These are phyloP conservation scores for Paramecium sexaurelia DNA, from an alignment of 73 alveolate genomes.

Conservation along the genomic window DNA sequence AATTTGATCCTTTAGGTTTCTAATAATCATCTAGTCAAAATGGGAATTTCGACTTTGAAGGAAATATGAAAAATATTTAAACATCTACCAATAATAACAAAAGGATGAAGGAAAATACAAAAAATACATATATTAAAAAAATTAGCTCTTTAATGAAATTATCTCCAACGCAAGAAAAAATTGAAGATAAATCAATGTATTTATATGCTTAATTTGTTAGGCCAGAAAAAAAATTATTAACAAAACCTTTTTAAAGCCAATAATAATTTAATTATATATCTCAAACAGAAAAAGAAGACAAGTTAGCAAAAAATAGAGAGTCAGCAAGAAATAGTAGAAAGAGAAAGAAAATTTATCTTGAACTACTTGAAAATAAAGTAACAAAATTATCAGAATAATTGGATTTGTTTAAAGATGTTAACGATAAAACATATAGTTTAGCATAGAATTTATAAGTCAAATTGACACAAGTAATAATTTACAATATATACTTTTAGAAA, in stretches of 20 bases:
- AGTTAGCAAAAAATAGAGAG: conserved; percentile 78
- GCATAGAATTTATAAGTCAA: conserved; percentile 1
- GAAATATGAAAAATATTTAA: not conserved
- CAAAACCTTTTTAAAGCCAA: not conserved
- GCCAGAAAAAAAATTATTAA: not conserved
- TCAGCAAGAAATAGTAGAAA: conserved; percentile 84
- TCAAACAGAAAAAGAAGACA: conserved; percentile 56
- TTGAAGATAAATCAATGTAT: not conserved
- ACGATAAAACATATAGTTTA: not conserved
- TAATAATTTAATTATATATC: not conserved
- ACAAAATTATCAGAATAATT: conserved; percentile 30
- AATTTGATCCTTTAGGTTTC: not conserved
- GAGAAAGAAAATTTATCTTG: conserved; percentile 80
- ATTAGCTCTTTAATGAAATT: conserved; percentile 17
- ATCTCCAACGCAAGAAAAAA: not conserved
- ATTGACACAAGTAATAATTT: not conserved
- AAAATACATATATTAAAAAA: conserved; percentile 14
- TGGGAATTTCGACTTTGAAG: not conserved
- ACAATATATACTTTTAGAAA: not conserved
- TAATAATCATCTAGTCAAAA: not conserved
- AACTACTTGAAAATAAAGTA: conserved; percentile 70
- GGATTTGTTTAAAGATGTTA: conserved; percentile 33
- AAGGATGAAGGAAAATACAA: conserved; percentile 5
- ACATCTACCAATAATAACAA: not conserved
- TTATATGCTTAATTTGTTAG: not conserved